phyloP scores from a whole-genome alignment of 495 filamentous ascomycete species.

The Podospora didyma region DNA sequence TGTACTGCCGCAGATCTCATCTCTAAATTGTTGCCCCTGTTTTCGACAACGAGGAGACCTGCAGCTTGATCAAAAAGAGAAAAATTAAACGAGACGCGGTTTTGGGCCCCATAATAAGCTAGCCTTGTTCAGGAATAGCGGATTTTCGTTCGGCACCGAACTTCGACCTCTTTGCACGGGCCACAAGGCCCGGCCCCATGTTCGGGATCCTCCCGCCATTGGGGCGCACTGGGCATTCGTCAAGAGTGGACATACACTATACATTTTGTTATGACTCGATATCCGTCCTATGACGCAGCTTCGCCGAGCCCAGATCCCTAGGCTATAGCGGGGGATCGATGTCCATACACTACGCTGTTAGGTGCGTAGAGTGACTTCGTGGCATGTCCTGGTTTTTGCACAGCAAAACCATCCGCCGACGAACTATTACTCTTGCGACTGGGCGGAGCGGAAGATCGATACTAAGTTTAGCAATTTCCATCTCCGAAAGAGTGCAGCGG shows the following conservation, averaged over 20 bases:
- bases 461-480: conserved; percentile 8
- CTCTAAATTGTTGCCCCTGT: neutral
- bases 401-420: neutral
- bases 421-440: neutral
- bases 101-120: neutral
- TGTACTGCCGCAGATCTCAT: conserved; percentile 1
- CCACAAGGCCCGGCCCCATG: neutral
- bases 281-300: neutral
- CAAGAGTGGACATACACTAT: conserved; percentile 1
- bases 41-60: neutral
- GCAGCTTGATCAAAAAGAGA: conserved; percentile 2
- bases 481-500: conserved; percentile 4
- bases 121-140: conserved; percentile 4
- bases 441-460: neutral
- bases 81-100: conserved; percentile 3
- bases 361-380: neutral
- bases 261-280: too few relatives aligned
- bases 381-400: too few relatives aligned
- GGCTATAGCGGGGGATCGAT: neutral
- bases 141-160: neutral
- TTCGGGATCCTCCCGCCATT: conserved; percentile 9
- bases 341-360: neutral
- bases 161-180: neutral
- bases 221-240: too few relatives aligned
- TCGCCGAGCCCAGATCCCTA: neutral